phyloP scores from a whole-genome alignment of 2,329 filamentous ascomycete species.

The Cordyceps farinosa region DNA sequence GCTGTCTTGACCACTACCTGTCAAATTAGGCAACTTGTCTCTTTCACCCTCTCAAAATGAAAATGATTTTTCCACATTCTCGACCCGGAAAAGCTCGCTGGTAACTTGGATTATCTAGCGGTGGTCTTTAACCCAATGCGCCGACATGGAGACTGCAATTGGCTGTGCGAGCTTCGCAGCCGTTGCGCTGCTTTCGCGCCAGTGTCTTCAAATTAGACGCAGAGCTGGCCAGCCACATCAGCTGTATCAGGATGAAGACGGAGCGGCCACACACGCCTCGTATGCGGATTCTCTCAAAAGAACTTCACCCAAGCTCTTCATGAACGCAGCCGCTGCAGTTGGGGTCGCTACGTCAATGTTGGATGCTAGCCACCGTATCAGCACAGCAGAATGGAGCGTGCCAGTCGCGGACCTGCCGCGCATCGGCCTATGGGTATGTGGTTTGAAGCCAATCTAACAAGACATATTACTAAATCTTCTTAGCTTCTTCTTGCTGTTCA shows the following conservation, averaged over 20 bases:
- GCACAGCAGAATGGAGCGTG: neutral
- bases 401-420: neutral
- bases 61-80: neutral
- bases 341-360: neutral
- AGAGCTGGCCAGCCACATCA: neutral
- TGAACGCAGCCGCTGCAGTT: neutral
- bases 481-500: constrained; percentile 3
- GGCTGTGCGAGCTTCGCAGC: neutral
- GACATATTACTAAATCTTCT: neutral
- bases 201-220: neutral
- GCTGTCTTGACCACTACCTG: neutral
- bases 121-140: neutral
- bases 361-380: neutral
- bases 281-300: too few species aligned
- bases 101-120: neutral
- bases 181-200: neutral
- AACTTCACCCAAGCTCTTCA: neutral
- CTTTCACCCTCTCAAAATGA: neutral
- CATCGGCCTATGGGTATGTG: neutral
- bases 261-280: neutral
- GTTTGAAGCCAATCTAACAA: neutral
- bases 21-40: neutral
- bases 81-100: neutral
- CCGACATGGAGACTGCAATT: neutral
- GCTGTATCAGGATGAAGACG: neutral